Percentiles rank a stretch among this genome's conserved stretches.
Evolutionary conservation across 495 filamentous ascomycete species (phyloP).

Genomic region (Friedmanniomyces endolithicus): DNA sequence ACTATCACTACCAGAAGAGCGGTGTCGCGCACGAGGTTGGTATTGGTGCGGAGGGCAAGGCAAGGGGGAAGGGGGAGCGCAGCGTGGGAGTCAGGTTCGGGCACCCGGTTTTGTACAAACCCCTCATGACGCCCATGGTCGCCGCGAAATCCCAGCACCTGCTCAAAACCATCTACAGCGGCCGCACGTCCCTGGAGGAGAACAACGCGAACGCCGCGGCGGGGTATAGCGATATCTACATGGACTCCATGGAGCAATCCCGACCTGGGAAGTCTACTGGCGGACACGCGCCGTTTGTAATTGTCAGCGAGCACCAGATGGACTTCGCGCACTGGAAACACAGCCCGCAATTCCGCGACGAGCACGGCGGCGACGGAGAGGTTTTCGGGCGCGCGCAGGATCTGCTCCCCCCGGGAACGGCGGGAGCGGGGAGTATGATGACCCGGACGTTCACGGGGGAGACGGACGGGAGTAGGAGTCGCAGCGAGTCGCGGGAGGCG

Average conservation of each 20-base stretch:
- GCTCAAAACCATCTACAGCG: slow-evolving; percentile 67
- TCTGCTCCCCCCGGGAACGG: slow-evolving; percentile 25
- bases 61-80: too few relatives aligned
- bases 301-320: slow-evolving; percentile 78
- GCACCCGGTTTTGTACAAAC: slow-evolving; percentile 79
- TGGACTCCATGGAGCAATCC: slow-evolving; percentile 66
- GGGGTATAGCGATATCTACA: slow-evolving; percentile 48
- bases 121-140: slow-evolving; percentile 90
- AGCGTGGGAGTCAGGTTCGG: slow-evolving; percentile 73
- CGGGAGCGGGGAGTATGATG: slow-evolving; percentile 10
- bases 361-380: slow-evolving; percentile 62
- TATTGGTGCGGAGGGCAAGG: slow-evolving; percentile 37
- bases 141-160: slow-evolving; percentile 76
- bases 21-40: slow-evolving; percentile 47
- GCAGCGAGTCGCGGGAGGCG: slow-evolving; percentile 4
- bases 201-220: slow-evolving; percentile 36
- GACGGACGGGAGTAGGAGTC: slow-evolving; percentile 1
- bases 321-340: slow-evolving; percentile 90
- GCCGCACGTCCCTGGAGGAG: slow-evolving; percentile 47
- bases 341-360: slow-evolving; percentile 73
- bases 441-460: slow-evolving; percentile 11
- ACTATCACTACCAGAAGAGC: slow-evolving; percentile 59
- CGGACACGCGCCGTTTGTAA: slow-evolving; percentile 55
- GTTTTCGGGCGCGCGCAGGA: slow-evolving; percentile 25
- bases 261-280: slow-evolving; percentile 54